Conservation (phyloP, 805 yeast species). For the Helenozyma baotianmanensis region DNA sequence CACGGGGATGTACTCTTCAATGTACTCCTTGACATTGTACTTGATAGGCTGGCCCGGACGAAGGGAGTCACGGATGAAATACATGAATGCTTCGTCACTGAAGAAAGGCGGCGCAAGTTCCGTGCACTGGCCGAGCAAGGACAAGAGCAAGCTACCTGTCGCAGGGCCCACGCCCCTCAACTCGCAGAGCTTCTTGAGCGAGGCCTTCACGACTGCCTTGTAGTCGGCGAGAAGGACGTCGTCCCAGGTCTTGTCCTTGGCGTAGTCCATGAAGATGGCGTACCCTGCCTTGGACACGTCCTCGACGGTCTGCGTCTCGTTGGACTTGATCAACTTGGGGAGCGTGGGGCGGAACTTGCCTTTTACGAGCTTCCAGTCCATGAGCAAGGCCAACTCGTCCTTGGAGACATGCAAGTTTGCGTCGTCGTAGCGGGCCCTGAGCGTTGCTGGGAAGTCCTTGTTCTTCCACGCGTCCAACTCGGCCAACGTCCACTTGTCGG, state of each 20-base stretch:
- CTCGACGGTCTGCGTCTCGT: constrained; percentile 26
- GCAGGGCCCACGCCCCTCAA: constrained; percentile 50
- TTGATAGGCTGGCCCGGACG: constrained; percentile 30
- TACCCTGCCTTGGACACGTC: constrained; percentile 26
- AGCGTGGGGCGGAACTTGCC: constrained; percentile 42
- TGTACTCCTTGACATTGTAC: constrained; percentile 39
- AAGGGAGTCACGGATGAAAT: constrained; percentile 24
- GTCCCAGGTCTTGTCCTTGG: constrained; percentile 5
- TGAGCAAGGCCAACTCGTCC: constrained; percentile 34
- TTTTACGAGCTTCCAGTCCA: constrained; percentile 47
- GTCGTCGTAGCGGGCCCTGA: constrained; percentile 21
- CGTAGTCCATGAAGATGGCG: constrained; percentile 6
- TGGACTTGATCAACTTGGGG: constrained; percentile 37
- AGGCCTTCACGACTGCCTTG: constrained; percentile 14
- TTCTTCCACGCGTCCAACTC: constrained; percentile 39
- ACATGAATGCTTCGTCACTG: constrained; percentile 44
- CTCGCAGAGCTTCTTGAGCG: constrained; percentile 29
- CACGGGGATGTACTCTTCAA: constrained; percentile 27
- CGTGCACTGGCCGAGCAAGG: constrained; percentile 23
- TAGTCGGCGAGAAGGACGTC: constrained; percentile 11
- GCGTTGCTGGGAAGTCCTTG: constrained; percentile 22
- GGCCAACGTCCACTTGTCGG: constrained; percentile 22
- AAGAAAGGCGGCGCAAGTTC: constrained; percentile 40
- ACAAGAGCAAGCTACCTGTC: constrained; percentile 41
- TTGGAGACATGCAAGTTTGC: constrained; percentile 25